phyloP scores from a whole-genome alignment of 2,329 filamentous ascomycete genomes.

The Fusarium multiceps region DNA sequence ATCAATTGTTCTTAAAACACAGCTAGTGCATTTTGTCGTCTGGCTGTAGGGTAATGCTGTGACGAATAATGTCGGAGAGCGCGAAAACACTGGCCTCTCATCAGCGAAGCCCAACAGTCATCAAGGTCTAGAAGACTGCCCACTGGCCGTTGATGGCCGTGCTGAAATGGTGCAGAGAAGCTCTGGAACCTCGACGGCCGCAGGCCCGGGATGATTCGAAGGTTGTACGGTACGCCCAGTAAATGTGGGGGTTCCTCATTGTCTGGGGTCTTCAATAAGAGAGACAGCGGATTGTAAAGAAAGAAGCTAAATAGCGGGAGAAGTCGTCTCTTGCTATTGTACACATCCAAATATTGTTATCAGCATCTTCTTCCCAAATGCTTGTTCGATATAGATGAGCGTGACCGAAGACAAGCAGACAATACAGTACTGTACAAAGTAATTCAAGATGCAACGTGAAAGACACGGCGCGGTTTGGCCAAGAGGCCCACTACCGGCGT shows the following conservation, averaged over 20 bases:
- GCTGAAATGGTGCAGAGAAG: conserved; percentile 31
- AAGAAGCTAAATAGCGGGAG: not conserved
- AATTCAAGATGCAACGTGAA: conserved; percentile 15
- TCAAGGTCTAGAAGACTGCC: conserved; percentile 12
- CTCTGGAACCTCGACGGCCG: conserved; percentile 39
- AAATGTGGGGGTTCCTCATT: conserved; percentile 28
- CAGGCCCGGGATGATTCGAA: conserved; percentile 32
- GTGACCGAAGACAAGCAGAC: not conserved
- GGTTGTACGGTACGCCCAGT: conserved; percentile 22
- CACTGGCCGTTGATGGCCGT: conserved; percentile 13
- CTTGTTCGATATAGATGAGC: not conserved
- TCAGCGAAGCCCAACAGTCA: conserved; percentile 30
- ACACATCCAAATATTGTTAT: not conserved
- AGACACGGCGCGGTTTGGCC: conserved; percentile 43
- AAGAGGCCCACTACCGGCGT: conserved; percentile 33
- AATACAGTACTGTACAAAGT: conserved; percentile 1
- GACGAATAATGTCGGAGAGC: conserved; percentile 34
- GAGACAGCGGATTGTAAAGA: conserved; percentile 6
- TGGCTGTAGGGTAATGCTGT: conserved; percentile 22
- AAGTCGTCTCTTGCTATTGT: not conserved
- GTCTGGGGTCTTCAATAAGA: conserved; percentile 28
- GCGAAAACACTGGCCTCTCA: conserved; percentile 32
- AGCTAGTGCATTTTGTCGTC: not conserved
- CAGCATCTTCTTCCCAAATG: not conserved
- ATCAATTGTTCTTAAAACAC: not conserved